These are phyloP conservation scores for Fusarium fujikuroi DNA, from an alignment of 2,329 filamentous ascomycete species.

Conservation along the genomic window DNA sequence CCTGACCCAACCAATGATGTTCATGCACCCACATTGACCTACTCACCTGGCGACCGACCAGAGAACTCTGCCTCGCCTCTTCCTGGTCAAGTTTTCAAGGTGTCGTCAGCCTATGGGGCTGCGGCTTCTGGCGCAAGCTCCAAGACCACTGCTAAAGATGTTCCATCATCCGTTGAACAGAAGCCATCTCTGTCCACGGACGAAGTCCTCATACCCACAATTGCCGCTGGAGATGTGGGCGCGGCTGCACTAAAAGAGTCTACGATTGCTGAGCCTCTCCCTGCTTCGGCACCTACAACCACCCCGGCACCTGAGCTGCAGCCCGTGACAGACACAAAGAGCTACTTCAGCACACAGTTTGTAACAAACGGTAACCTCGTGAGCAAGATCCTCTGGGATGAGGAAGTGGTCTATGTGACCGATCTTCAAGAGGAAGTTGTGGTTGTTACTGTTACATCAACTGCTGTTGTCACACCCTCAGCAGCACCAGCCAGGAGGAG, in stretches of 20 bases:
- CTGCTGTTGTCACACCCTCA: conserved; percentile 36
- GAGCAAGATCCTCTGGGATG: conserved; percentile 66
- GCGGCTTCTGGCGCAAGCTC: conserved; percentile 28
- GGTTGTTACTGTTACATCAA: conserved; percentile 53
- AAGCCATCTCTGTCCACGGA: conserved; percentile 10
- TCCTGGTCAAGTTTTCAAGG: conserved; percentile 58
- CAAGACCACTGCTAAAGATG: conserved; percentile 12
- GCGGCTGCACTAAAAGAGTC: conserved; percentile 23
- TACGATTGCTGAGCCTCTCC: not conserved
- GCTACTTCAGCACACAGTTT: conserved; percentile 62
- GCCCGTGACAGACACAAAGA: conserved; percentile 48
- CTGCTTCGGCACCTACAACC: conserved; percentile 26
- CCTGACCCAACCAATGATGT: conserved; percentile 14
- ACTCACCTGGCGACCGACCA: conserved; percentile 51
- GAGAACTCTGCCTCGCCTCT: conserved; percentile 49
- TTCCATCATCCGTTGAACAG: conserved; percentile 14
- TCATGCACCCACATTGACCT: conserved; percentile 46
- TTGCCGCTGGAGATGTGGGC: conserved; percentile 13
- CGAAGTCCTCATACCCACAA: conserved; percentile 13
- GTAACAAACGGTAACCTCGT: conserved; percentile 62
- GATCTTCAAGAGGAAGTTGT: conserved; percentile 54
- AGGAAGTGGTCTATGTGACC: conserved; percentile 65
- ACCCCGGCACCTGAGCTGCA: conserved; percentile 42
- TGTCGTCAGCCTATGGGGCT: conserved; percentile 39
- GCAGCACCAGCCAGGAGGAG: conserved; percentile 31